phyloP scores from a whole-genome alignment of 352 stramenopile genomes.

The Globisporangium nagaii region DNA sequence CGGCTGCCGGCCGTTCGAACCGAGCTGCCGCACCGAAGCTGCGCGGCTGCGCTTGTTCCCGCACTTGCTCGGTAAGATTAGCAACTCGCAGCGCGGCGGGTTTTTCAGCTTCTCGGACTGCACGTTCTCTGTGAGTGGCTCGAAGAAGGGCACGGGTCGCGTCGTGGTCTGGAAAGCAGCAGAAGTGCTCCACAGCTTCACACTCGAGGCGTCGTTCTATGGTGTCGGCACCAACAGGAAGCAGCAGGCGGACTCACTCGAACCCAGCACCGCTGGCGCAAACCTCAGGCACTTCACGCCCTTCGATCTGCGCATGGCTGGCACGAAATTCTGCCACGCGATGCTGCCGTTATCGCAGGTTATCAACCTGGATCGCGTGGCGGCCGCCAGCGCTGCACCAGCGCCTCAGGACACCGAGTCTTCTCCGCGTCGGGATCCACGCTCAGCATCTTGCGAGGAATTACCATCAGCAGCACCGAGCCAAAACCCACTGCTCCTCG shows the following conservation, averaged over 20 bases:
- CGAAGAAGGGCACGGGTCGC: constrained; percentile 57
- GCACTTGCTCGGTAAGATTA: constrained; percentile 60
- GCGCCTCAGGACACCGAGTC: neutral
- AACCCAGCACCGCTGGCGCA: neutral
- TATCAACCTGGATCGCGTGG: constrained; percentile 31
- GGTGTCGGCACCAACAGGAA: constrained; percentile 33
- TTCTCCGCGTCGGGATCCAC: neutral
- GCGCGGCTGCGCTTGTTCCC: constrained; percentile 60
- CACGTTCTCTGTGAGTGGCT: constrained; percentile 58
- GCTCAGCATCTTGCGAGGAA: neutral
- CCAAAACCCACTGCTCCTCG: neutral
- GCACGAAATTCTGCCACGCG: constrained; percentile 45
- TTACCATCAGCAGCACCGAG: neutral
- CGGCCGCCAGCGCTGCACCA: neutral
- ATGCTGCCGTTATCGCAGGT: constrained; percentile 60
- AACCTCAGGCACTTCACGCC: constrained; percentile 38
- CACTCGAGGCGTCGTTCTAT: constrained; percentile 74
- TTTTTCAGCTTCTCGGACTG: constrained; percentile 68
- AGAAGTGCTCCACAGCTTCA: constrained; percentile 72
- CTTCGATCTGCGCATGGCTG: constrained; percentile 43
- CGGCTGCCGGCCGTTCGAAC: constrained; percentile 48
- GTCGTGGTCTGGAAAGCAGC: constrained; percentile 64
- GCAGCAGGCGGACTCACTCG: constrained; percentile 13
- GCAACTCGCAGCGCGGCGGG: constrained; percentile 26
- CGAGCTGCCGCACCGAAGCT: constrained; percentile 32